phyloP scores from a whole-genome alignment of 805 yeast species.

The Candida tibetensis region DNA sequence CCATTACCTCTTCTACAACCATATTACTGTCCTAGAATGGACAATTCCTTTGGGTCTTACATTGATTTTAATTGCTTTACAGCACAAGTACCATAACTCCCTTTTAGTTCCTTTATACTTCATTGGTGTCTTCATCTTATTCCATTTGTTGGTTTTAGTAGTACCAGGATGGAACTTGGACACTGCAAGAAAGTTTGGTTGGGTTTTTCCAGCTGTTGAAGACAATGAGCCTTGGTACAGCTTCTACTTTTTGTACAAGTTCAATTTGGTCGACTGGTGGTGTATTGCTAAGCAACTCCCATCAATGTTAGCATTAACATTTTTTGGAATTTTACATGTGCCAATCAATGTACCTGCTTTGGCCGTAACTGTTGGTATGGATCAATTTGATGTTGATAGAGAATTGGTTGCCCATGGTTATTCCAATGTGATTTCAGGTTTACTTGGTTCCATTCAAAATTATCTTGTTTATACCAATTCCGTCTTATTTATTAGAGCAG shows the following conservation, averaged over 20 bases:
- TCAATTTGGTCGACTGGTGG: conserved; percentile 71
- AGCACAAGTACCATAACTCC: conserved; percentile 57
- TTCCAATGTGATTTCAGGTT: conserved; percentile 82
- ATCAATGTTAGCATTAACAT: conserved; percentile 92
- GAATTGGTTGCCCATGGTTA: conserved; percentile 95
- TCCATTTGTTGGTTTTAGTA: conserved; percentile 64
- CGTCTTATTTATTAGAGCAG: conserved; percentile 86
- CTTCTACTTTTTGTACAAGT: conserved; percentile 72
- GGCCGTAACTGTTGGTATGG: conserved; percentile 86
- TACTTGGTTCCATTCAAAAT: conserved; percentile 86
- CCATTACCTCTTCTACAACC: conserved; percentile 43
- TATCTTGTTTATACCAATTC: conserved; percentile 94
- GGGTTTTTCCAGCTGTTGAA: conserved; percentile 73
- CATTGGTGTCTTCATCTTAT: conserved; percentile 62
- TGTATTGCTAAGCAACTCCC: conserved; percentile 71
- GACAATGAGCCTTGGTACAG: conserved; percentile 84
- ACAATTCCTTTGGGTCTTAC: conserved; percentile 66
- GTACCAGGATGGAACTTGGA: conserved; percentile 66
- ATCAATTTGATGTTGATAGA: conserved; percentile 83
- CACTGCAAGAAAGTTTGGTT: conserved; percentile 67
- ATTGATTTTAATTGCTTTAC: conserved; percentile 52
- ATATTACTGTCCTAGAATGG: conserved; percentile 50
- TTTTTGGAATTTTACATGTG: conserved; percentile 93
- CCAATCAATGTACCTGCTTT: conserved; percentile 98
- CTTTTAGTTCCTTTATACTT: conserved; percentile 79